phyloP scores from a whole-genome alignment of 768 basidiomycete species.

The Vararia minispora region DNA sequence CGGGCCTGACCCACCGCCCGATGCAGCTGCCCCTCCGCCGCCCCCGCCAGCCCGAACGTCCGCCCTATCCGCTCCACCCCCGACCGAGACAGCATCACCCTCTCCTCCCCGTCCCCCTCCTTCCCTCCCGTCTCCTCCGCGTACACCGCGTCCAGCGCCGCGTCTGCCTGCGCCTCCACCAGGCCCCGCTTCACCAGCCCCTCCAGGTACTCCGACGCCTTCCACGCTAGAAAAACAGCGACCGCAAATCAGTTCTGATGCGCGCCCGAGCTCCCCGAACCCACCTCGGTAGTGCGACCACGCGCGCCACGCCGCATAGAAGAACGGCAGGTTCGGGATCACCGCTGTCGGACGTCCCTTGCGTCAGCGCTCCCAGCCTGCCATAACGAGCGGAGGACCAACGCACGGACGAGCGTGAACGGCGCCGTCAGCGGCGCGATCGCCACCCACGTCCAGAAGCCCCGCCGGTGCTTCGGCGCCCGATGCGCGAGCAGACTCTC shows the following conservation, averaged over 20 bases:
- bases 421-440: constrained; percentile 67
- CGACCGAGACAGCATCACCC: constrained; percentile 37
- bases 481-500: constrained; percentile 38
- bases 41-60: constrained; percentile 33
- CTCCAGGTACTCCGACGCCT: constrained; percentile 57
- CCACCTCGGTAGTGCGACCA: constrained; percentile 78
- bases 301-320: constrained; percentile 77
- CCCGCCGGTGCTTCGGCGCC: constrained; percentile 52
- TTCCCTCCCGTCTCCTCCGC: neutral
- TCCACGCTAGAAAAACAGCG: constrained; percentile 38
- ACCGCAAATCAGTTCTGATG: constrained; percentile 1
- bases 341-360: constrained; percentile 34
- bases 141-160: constrained; percentile 50
- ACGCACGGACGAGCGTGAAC: constrained; percentile 65
- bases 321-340: constrained; percentile 77
- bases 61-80: constrained; percentile 41
- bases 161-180: constrained; percentile 45
- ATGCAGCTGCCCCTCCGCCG: constrained; percentile 38
- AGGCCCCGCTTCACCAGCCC: constrained; percentile 42
- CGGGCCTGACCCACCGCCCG: constrained; percentile 55
- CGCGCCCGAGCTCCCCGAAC: neutral
- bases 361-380: neutral
- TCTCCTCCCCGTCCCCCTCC: constrained; percentile 7
- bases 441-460: constrained; percentile 55
- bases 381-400: neutral